Conservation (phyloP, 179 eudicot genomes). For the Silene vulgaris region DNA sequence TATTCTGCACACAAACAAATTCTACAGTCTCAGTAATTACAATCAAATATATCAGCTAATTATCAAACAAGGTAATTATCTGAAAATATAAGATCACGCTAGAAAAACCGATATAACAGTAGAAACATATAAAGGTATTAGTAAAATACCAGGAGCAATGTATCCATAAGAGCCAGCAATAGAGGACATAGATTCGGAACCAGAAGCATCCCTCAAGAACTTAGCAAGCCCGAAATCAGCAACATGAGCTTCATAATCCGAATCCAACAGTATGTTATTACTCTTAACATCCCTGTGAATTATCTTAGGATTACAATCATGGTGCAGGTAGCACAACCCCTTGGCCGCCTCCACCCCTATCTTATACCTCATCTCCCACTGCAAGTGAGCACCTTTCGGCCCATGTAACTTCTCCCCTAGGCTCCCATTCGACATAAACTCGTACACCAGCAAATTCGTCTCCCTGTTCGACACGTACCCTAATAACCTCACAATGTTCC, state of each 20-base stretch:
- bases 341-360: slow-evolving; percentile 84
- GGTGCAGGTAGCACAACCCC: slow-evolving; percentile 89
- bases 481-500: slow-evolving; percentile 65
- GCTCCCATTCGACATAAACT: slow-evolving; percentile 92
- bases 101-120: background rate
- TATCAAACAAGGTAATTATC: too few relatives aligned
- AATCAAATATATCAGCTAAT: too few relatives aligned
- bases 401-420: slow-evolving; percentile 88
- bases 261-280: slow-evolving; percentile 80
- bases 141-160: slow-evolving; percentile 81
- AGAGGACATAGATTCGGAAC: slow-evolving; percentile 87
- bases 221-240: slow-evolving; percentile 98
- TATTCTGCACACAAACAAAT: slow-evolving; percentile 44
- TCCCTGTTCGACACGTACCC: slow-evolving; percentile 81
- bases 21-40: background rate
- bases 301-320: slow-evolving; percentile 81
- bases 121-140: background rate
- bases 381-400: slow-evolving; percentile 63
- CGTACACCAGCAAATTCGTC: slow-evolving; percentile 66
- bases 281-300: slow-evolving; percentile 92
- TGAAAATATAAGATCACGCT: background rate
- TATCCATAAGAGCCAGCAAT: slow-evolving; percentile 96
- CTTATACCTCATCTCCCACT: slow-evolving; percentile 78
- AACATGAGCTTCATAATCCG: slow-evolving; percentile 86
- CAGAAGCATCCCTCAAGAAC: slow-evolving; percentile 58